These are phyloP conservation scores for Jasminum sambac DNA, from an alignment of 257 asterid species.

Conservation along the genomic window DNA sequence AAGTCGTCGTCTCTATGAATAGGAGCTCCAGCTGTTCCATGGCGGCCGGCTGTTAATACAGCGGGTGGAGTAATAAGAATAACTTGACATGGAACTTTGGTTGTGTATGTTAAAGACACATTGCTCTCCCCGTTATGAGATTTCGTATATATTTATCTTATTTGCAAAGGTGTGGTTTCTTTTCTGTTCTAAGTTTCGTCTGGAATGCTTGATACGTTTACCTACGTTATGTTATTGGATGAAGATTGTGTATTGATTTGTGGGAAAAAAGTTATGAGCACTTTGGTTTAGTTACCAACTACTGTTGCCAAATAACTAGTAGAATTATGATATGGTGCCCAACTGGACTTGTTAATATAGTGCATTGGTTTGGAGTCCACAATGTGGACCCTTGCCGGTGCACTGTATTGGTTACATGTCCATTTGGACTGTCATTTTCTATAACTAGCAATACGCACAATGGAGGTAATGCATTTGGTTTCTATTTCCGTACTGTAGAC, in stretches of 20 bases:
- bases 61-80: constrained; percentile 8
- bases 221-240: background rate
- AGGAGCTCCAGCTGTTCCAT: constrained; percentile 1
- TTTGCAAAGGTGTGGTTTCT: background rate
- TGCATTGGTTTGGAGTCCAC: no score
- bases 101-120: background rate
- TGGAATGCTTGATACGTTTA: background rate
- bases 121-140: background rate
- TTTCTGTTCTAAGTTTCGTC: background rate
- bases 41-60: background rate
- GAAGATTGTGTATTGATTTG: background rate
- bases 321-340: no score
- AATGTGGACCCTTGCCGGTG: no score
- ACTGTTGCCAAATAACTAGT: background rate
- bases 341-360: no score
- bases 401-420: no score
- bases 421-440: no score
- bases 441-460: no score
- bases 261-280: background rate
- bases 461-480: background rate
- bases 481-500: background rate
- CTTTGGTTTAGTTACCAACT: background rate
- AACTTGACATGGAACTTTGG: background rate
- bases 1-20: background rate
- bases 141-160: background rate